A percentile compares a stretch with the other conserved stretches of the same genome.
Evolutionary conservation across 768 basidiomycete species (phyloP).

Genomic region (Kwoniella sp.): DNA sequence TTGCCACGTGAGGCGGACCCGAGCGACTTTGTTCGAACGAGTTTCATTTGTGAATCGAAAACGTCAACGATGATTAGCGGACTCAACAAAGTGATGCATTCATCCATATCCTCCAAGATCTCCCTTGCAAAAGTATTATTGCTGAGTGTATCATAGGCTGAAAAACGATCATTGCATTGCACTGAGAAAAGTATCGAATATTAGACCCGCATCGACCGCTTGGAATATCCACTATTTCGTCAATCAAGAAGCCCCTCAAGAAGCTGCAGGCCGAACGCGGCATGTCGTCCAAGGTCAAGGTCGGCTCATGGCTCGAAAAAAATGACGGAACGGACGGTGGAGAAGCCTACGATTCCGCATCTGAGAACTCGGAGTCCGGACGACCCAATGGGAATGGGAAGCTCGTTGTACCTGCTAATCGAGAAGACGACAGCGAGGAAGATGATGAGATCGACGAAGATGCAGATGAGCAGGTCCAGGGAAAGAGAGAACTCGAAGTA

Average conservation of each 20-base stretch:
- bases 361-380: constrained; percentile 12
- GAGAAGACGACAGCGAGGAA: constrained; percentile 10
- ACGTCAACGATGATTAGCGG: constrained; percentile 1
- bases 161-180: neutral
- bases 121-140: no score
- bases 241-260: constrained; percentile 28
- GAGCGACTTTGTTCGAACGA: constrained; percentile 12
- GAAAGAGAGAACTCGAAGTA: constrained; percentile 26
- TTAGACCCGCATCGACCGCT: neutral
- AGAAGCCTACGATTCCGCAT: constrained; percentile 42
- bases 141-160: neutral
- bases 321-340: constrained; percentile 20
- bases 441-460: constrained; percentile 25
- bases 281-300: constrained; percentile 43
- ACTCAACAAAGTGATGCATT: neutral
- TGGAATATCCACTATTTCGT: constrained; percentile 31
- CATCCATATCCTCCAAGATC: neutral
- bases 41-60: neutral
- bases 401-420: neutral
- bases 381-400: constrained; percentile 12
- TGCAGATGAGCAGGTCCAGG: constrained; percentile 9
- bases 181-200: no score
- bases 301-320: constrained; percentile 49
- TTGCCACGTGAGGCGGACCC: constrained; percentile 1
- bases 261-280: constrained; percentile 43